phyloP scores from a whole-genome alignment of 345 rosid species.

The Brassica carinata region DNA sequence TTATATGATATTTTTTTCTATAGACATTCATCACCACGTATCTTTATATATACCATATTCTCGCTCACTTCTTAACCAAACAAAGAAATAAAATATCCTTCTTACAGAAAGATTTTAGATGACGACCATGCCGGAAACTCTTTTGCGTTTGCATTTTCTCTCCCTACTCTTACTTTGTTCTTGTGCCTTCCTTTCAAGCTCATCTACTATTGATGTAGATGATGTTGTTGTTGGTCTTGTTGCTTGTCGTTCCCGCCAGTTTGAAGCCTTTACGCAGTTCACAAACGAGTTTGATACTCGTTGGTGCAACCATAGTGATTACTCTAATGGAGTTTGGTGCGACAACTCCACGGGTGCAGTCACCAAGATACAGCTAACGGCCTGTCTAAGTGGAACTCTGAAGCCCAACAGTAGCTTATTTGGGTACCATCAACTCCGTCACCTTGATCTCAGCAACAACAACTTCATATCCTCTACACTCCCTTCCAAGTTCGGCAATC shows the following conservation, averaged over 20 bases:
- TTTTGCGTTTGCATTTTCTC: not conserved
- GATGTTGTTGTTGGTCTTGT: not conserved
- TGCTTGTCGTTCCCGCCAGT: not conserved
- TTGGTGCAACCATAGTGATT: not conserved
- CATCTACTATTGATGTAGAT: not conserved
- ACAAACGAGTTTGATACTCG: not conserved
- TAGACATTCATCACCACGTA: not conserved
- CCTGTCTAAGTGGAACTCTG: too few species aligned
- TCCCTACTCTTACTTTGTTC: not conserved
- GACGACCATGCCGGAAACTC: not conserved
- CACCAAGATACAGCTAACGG: too few species aligned
- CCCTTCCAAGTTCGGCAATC: slow-evolving; percentile 10
- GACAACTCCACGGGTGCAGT: not conserved
- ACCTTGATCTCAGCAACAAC: too few species aligned
- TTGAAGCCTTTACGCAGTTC: not conserved
- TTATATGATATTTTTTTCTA: too few species aligned
- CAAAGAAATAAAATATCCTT: too few species aligned
- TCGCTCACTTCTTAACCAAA: not conserved
- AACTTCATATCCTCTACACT: slow-evolving; percentile 1
- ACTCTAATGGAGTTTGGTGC: not conserved
- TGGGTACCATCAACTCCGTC: too few species aligned
- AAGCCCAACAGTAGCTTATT: too few species aligned
- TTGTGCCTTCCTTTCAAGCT: not conserved
- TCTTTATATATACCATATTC: not conserved
- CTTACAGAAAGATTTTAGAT: not conserved